Evolutionary conservation across 768 basidiomycete genomes (phyloP), one percentile per base, ranked within the genome.

Genomic region (Dentipellis sp.): DNA sequence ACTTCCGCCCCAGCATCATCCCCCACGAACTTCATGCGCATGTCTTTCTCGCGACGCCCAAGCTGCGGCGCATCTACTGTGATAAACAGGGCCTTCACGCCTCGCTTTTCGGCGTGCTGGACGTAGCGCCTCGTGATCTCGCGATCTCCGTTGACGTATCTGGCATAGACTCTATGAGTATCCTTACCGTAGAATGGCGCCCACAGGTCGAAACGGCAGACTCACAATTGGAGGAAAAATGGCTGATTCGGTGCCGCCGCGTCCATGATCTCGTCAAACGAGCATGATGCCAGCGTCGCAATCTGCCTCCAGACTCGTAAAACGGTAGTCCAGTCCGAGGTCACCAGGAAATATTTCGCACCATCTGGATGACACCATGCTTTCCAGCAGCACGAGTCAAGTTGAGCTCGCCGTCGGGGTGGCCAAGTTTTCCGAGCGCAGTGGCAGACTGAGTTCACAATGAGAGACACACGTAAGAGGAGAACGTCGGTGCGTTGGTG

Each of bases 11-110:
- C 42, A 3, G 56, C 36, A 10, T 50, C 38, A 9, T 52, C 23
- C 16, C 22, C 29, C 6, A 52, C 40, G 34, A 50, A 42, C 50
- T 34, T 51, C 14, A 49, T 19, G 8, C 53, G 53, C 38, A 53
- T 53, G 53, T 53, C 82, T 72, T 93, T 93, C 69, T 94, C 93
- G 56, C 94, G 79, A 9, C 92, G 81, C 45, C 94, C 94, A 8
- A 97, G 82, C 62, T 95, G 93, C 5, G 94, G 94, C 0, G 94
- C 94, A 71, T 97, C 94, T 23, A 97, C 94, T 0, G 94, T 97
- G 67, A 97, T 94, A 70, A 97, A 97, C 14, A 97, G 73, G 3
- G 79, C 94, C 68, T 92, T 94, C 65, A 97, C 80, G 2, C 94
- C 94, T 22, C 93, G 81, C 58, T 78, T 73, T 69, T 94, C 92